phyloP scores from a whole-genome alignment of 2,329 filamentous ascomycete species.

The Aspergillus piperis region DNA sequence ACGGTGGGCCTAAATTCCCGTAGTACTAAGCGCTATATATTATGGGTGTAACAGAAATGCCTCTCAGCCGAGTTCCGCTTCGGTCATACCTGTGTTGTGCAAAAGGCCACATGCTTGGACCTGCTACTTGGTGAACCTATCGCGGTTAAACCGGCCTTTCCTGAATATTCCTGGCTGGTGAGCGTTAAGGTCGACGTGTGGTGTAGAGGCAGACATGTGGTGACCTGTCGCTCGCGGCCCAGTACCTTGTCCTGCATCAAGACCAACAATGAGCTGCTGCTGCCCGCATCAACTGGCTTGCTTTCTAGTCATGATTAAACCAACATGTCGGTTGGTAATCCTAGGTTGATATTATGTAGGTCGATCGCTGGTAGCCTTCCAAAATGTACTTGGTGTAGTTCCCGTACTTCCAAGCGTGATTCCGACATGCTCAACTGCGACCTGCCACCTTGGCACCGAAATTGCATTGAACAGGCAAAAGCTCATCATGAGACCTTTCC shows the following conservation, averaged over 20 bases:
- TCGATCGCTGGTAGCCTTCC: neutral
- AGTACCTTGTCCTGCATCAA: neutral
- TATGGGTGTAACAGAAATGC: neutral
- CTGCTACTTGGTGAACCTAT: neutral
- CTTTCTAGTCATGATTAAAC: neutral
- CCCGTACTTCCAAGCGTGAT: neutral
- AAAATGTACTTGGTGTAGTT: neutral
- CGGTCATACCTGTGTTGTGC: neutral
- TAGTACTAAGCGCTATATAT: neutral
- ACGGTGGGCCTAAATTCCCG: neutral
- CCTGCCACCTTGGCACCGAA: neutral
- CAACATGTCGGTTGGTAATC: no score
- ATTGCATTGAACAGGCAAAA: neutral
- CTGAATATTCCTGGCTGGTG: neutral
- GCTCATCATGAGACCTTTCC: neutral
- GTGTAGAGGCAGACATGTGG: neutral
- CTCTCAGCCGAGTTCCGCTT: neutral
- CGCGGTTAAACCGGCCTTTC: neutral
- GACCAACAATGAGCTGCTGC: neutral
- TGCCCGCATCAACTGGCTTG: neutral
- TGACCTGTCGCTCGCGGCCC: neutral
- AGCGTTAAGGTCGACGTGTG: no score
- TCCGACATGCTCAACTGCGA: neutral
- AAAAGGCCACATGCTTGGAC: neutral
- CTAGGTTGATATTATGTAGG: neutral